Evolutionary conservation across 2,329 filamentous ascomycete species (phyloP), one percentile per base, ranked within the genome.

Genomic region (Cladosporium cucumerinum): DNA sequence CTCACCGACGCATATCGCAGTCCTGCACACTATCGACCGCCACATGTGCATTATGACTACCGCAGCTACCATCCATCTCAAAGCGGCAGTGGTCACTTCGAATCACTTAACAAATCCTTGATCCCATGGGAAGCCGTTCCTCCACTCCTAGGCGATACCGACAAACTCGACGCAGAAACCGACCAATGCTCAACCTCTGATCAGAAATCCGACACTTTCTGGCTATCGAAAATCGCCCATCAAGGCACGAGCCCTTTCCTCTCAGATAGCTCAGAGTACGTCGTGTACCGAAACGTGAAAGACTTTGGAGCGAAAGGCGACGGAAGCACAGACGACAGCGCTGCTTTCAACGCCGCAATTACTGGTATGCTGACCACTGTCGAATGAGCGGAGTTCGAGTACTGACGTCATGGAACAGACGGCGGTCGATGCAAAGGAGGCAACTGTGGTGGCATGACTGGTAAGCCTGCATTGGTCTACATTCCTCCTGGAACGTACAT

Each of bases 311-410:
- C 76, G 36, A 72, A 71, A 78, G 86, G 86, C 68, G 86, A 89
- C 71, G 87, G 87, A 14, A 77, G 80, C 1, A 90, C 89, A n/a
- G 94, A 97, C 74, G 94, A 97, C 75, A 97, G 93, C 0, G 88
- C 79, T 1, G 92, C 93, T 63, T 96, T 98, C 84, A 97, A 97
- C 80, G 78, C 81, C 52, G 92, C 92, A 67, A 89, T 97, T 71
- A 83, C 86, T 18, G 5, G 60, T 62, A 62, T 10, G 49, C 14
- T 26, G 30, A 14, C 28, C 30, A 14, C 18, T 36, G 32, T 18
- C 4, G 5, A 3, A 32, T 26, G 1, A 21, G 2, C 18, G 21
- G 8, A 16, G 6, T 18, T 5, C 12, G 30, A 5, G 3, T 25
- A 39, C 30, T 52, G 48, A 48, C 16, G 8, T 30, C 10, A 12